Evolutionary conservation across 1,139 yeast species (phyloP), one percentile per base, ranked within the genome.

Genomic region (Tardiomyces blankii): DNA sequence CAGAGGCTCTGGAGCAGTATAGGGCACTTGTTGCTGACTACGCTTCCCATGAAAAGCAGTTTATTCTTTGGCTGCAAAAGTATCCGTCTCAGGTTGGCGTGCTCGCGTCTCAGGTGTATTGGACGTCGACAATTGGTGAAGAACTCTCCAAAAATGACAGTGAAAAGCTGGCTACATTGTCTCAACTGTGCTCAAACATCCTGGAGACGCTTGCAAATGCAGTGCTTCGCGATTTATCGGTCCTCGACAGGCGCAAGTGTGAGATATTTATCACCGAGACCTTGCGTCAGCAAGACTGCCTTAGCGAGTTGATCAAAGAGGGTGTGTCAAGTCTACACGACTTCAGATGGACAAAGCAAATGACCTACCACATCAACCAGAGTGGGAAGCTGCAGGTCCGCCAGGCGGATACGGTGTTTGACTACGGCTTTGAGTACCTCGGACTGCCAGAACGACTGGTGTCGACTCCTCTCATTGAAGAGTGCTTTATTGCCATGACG

Each of bases 351-450:
- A 63, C 59, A 27, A 66, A 71, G 0, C 78, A 77, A 42, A 82
- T 80, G 58, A 64, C 73, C 33, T 82, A 72, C 52, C 72, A 74
- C 52, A 66, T 66, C 42, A 62, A 69, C 38, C 32, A 51, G 1
- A 48, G 49, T 0, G 43, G 1, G 73, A 73, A 70, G n/a, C 59
- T 87, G 9, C 55, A 46, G 0, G 72, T 87, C 1, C 62, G 57
- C 12, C 89, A 82, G 48, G 77, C 81, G 1, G 68, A 73, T 21
- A 70, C 78, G 8, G 51, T 55, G 0, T 75, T 82, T 48, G 48
- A 41, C 0, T 91, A 89, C 57, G 95, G 95, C 0, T 86, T 78
- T 60, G 96, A 88, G 55, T 91, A 87, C 55, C 68, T 82, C 12
- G 97, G 97, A 0, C 69, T 78, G 1, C 80, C 83, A 2, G 87